Conservation (phyloP, 345 rosid genomes). For the Eucalyptus shirleyi region DNA sequence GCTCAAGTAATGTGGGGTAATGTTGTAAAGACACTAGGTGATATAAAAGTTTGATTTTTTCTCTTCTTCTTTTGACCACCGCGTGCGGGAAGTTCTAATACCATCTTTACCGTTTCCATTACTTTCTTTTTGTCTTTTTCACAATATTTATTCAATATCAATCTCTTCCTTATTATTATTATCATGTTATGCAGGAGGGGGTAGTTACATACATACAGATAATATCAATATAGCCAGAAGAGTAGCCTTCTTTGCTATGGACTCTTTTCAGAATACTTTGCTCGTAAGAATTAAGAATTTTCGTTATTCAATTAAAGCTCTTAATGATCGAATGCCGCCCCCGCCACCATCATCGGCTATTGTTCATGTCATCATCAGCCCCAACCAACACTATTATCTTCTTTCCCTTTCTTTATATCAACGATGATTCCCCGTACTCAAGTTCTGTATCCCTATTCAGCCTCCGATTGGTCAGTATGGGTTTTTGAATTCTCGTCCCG, state of each 20-base stretch:
- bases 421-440: not conserved
- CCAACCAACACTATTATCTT: not conserved
- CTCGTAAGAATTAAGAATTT: not conserved
- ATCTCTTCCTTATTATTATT: not conserved
- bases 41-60: not conserved
- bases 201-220: not conserved
- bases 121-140: not conserved
- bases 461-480: not conserved
- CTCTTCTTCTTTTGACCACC: accelerated
- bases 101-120: not conserved
- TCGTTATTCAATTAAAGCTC: not conserved
- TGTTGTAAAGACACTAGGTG: not conserved
- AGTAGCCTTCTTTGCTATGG: not conserved
- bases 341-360: not conserved
- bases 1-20: not conserved
- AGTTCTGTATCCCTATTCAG: not conserved
- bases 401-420: not conserved
- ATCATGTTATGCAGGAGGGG: not conserved
- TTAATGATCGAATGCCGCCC: not conserved
- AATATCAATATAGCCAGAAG: not conserved
- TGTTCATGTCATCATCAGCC: not conserved
- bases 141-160: not conserved
- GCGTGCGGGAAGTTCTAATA: not conserved
- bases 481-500: not conserved
- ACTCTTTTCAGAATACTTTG: not conserved